Conservation (phyloP, 768 basidiomycete species). For the Sporobolomyces pararoseus region DNA sequence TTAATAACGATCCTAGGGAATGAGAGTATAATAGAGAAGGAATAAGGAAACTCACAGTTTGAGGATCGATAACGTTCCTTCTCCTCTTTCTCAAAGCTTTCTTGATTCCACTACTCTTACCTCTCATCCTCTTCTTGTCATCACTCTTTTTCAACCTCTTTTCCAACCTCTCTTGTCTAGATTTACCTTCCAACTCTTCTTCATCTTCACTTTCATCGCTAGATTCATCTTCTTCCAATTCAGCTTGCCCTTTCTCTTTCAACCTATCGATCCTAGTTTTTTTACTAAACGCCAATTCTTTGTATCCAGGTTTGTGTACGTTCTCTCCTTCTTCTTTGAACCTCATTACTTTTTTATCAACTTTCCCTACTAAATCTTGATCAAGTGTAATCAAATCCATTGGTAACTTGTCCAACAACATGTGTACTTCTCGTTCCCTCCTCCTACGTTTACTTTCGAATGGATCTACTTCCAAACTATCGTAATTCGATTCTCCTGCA, state of each 20-base stretch:
- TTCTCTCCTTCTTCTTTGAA: constrained; percentile 41
- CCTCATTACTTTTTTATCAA: constrained; percentile 22
- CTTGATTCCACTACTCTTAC: constrained; percentile 66
- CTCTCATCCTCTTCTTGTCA: constrained; percentile 73
- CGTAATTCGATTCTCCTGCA: constrained; percentile 89
- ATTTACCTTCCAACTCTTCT: constrained; percentile 46
- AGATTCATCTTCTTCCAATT: constrained; percentile 48
- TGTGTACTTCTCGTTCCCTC: constrained; percentile 84
- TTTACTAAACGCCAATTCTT: constrained; percentile 62
- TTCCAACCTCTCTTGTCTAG: constrained; percentile 21
- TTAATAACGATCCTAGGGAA: neutral
- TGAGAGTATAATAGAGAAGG: neutral
- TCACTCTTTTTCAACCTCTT: constrained; percentile 51
- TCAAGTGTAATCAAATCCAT: constrained; percentile 79
- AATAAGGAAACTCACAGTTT: constrained; percentile 50
- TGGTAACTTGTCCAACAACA: constrained; percentile 88
- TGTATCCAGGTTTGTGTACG: constrained; percentile 46
- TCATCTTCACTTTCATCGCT: constrained; percentile 50
- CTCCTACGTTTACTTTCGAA: constrained; percentile 78
- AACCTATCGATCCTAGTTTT: constrained; percentile 74
- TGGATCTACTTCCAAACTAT: constrained; percentile 87
- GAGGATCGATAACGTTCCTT: constrained; percentile 88
- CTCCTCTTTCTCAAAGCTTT: constrained; percentile 80
- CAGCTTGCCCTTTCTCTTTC: constrained; percentile 46
- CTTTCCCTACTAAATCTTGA: constrained; percentile 49